These are phyloP conservation scores for Fusarium pseudoanthophilum DNA, from an alignment of 2,329 filamentous ascomycete species.

Conservation along the genomic window DNA sequence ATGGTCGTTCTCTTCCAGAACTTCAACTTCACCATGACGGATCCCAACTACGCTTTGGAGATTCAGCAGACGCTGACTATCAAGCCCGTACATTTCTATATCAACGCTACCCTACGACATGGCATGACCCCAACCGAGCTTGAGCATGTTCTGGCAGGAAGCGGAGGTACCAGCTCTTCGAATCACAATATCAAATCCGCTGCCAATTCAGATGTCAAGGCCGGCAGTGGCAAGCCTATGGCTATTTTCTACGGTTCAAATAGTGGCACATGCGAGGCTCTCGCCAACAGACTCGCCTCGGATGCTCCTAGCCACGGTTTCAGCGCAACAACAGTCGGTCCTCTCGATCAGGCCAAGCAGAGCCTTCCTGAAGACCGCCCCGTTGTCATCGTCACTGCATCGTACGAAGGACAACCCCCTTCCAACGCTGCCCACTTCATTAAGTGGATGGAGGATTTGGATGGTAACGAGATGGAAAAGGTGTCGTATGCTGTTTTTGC, in stretches of 20 bases:
- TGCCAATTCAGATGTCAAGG: neutral
- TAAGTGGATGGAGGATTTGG: constrained; percentile 67
- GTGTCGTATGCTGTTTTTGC: constrained; percentile 77
- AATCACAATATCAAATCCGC: constrained; percentile 9
- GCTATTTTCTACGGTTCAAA: constrained; percentile 80
- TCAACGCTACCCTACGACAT: constrained; percentile 67
- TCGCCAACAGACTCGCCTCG: constrained; percentile 71
- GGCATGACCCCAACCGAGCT: constrained; percentile 58
- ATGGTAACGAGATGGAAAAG: constrained; percentile 61
- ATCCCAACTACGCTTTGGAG: constrained; percentile 68
- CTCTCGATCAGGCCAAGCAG: constrained; percentile 70
- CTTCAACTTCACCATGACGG: constrained; percentile 70
- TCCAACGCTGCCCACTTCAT: constrained; percentile 78
- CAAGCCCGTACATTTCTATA: constrained; percentile 72
- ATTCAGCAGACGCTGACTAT: constrained; percentile 68
- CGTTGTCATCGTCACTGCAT: constrained; percentile 74
- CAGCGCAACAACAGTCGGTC: constrained; percentile 60
- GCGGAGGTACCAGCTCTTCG: constrained; percentile 7
- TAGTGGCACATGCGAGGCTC: constrained; percentile 77
- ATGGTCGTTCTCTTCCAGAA: constrained; percentile 75
- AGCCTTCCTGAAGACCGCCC: constrained; percentile 69
- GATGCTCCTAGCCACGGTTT: constrained; percentile 71
- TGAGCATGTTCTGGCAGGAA: constrained; percentile 55
- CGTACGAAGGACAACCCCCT: constrained; percentile 79
- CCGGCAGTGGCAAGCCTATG: constrained; percentile 56